Evolutionary conservation across 1,284 basidiomycete genomes (phyloP), one percentile per base, ranked within the genome.

Genomic region (Fomitiporia mediterranea): DNA sequence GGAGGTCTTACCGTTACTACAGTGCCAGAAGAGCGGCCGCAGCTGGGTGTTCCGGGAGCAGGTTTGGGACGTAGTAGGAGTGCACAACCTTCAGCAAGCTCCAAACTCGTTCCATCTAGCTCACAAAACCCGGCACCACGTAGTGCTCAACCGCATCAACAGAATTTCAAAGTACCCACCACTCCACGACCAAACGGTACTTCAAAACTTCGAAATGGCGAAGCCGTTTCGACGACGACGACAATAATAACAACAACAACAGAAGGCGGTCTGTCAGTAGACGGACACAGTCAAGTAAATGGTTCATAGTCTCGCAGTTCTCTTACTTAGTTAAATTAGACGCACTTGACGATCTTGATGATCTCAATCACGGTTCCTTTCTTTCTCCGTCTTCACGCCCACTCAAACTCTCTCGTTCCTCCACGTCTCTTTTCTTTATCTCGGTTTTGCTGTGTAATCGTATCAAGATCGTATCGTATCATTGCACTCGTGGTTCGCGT

Each of bases 61-160:
- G 82, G 75, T 63, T 70, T 89, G 30, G 82, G 82, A 23, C 79
- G 87, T 54, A 81, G 79, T 61, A 77, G 78, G 58, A 84, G 80
- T 63, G 79, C 78, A 1, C 77, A 80, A 58, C 73, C 77, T 35
- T 68, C 74, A 27, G 66, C 72, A 49, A 70, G 68, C 52, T 69
- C 74, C 54, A 79, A 77, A 62, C 63, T 76, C 17, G 30, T 58
- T 7, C 39, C 57, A 38, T 67, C 73, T 38, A 60, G 67, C 13
- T 63, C 67, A 25, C 63, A 69, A 23, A 64, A 69, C 40, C 76
- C 79, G 44, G 67, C 70, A n/a, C 76, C 83, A 5, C 77, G 77
- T 46, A 83, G 79, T 62, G 81, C 84, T 25, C 69, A 78, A 53
- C 75, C 80, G n/a, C 72, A 74, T 27, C 55, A 56, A 19, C 80